Evolutionary conservation across 352 stramenopile species (phyloP).

Genomic region (Aphanomyces astaci): DNA sequence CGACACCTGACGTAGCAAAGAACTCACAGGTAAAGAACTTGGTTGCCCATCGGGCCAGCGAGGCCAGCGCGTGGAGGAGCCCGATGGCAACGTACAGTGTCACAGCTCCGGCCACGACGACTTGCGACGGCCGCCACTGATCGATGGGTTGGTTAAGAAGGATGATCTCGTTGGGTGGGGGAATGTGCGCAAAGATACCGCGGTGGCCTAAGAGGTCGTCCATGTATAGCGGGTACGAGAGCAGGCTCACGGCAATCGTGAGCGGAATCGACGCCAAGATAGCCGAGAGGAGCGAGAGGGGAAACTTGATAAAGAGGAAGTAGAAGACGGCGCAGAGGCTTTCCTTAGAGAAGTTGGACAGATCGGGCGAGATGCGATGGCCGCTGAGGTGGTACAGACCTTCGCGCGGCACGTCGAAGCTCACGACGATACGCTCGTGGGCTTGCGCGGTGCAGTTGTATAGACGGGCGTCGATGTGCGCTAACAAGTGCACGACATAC

Average conservation of each 20-base stretch:
- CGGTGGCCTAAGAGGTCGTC: neutral
- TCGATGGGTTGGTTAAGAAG: neutral
- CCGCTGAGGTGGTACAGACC: constrained; percentile 34
- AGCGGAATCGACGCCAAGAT: constrained; percentile 40
- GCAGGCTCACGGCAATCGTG: constrained; percentile 41
- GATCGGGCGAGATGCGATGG: constrained; percentile 37
- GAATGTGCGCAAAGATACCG: neutral
- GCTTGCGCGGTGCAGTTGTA: constrained; percentile 49
- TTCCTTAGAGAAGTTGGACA: constrained; percentile 50
- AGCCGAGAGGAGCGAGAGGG: constrained; percentile 34
- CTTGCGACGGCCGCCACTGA: neutral
- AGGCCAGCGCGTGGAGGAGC: constrained; percentile 46
- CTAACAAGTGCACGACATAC: constrained; percentile 40
- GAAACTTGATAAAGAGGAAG: constrained; percentile 59
- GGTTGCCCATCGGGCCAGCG: constrained; percentile 38
- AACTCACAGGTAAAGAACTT: constrained; percentile 65
- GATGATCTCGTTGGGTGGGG: neutral
- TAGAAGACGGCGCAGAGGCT: constrained; percentile 52
- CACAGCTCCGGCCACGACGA: neutral
- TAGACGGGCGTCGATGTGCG: constrained; percentile 51
- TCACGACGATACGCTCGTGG: constrained; percentile 41
- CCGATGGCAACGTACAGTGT: neutral
- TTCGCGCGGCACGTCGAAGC: constrained; percentile 29
- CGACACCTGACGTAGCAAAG: constrained; percentile 30
- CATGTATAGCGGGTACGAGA: neutral